Evolutionary conservation across 2,329 filamentous ascomycete species (phyloP).

Genomic region (Aspergillus ochraceoroseus): DNA sequence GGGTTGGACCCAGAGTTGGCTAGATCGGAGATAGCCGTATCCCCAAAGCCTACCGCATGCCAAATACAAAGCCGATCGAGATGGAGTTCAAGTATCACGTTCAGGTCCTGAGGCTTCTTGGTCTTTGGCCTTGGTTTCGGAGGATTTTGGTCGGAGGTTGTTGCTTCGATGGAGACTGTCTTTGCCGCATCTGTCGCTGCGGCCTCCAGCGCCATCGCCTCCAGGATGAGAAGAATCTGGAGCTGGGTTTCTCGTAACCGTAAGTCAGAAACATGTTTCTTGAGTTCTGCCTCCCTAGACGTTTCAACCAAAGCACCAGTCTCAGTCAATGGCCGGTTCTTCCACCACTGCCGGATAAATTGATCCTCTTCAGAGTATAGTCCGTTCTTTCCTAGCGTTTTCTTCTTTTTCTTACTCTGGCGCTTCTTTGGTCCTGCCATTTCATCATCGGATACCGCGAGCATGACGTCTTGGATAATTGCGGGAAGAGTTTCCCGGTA

Average conservation of each 20-base stretch:
- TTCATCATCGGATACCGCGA: slow-evolving; percentile 34
- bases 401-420: slow-evolving; percentile 41
- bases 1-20: slow-evolving; percentile 27
- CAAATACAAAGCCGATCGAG: slow-evolving; percentile 50
- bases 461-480: slow-evolving; percentile 37
- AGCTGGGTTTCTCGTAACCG: slow-evolving; percentile 48
- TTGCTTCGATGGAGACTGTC: slow-evolving; percentile 18
- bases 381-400: slow-evolving; percentile 43
- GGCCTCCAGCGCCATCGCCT: slow-evolving; percentile 44
- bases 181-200: slow-evolving; percentile 20
- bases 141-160: slow-evolving; percentile 9
- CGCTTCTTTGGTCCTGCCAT: slow-evolving; percentile 24
- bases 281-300: slow-evolving; percentile 37
- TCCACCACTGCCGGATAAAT: slow-evolving; percentile 47
- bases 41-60: slow-evolving; percentile 46
- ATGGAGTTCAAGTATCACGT: slow-evolving; percentile 44
- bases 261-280: slow-evolving; percentile 42
- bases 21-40: slow-evolving; percentile 28
- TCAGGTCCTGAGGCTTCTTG: slow-evolving; percentile 43
- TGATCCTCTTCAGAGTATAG: slow-evolving; percentile 45
- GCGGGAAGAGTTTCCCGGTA: slow-evolving; percentile 44
- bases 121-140: slow-evolving; percentile 25
- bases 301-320: slow-evolving; percentile 25
- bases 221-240: slow-evolving; percentile 48
- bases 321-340: slow-evolving; percentile 32